phyloP scores from a whole-genome alignment of 345 rosid species.

The Rhodomyrtus tomentosa region DNA sequence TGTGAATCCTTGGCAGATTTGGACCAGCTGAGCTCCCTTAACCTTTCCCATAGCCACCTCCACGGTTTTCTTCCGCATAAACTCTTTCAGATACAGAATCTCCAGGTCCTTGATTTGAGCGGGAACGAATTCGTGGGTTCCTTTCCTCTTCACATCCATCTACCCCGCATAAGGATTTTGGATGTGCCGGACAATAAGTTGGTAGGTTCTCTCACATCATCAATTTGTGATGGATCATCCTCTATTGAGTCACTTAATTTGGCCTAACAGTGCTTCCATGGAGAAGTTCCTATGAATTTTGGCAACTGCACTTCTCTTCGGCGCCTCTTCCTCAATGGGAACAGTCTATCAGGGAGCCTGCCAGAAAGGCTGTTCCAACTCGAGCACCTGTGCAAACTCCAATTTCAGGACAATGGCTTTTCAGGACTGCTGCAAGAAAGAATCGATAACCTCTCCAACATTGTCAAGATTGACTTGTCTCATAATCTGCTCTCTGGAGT shows the following conservation, averaged over 20 bases:
- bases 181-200: slow-evolving; percentile 14
- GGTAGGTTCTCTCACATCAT: not conserved
- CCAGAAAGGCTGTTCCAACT: slow-evolving; percentile 10
- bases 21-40: slow-evolving; percentile 12
- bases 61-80: not conserved
- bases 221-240: slow-evolving; percentile 8
- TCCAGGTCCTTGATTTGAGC: slow-evolving; percentile 18
- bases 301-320: slow-evolving; percentile 15
- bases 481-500: slow-evolving; percentile 10
- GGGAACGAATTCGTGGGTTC: slow-evolving; percentile 6
- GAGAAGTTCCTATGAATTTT: slow-evolving; percentile 7
- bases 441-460: slow-evolving; percentile 10
- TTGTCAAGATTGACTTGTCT: slow-evolving; percentile 17
- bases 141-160: not conserved
- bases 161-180: slow-evolving; percentile 6
- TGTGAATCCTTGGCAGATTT: slow-evolving; percentile 9
- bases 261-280: slow-evolving; percentile 4
- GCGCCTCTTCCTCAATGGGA: slow-evolving; percentile 9
- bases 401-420: slow-evolving; percentile 11
- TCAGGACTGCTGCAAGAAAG: slow-evolving; percentile 4
- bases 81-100: slow-evolving; percentile 9
- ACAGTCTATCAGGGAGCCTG: slow-evolving; percentile 11
- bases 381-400: slow-evolving; percentile 1
- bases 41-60: slow-evolving; percentile 17
- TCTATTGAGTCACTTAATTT: slow-evolving; percentile 8